A percentile compares a stretch with the other conserved stretches of the same genome.
These are phyloP conservation scores for Cytospora mali DNA, from an alignment of 2,329 filamentous ascomycete genomes.

Conservation along the genomic window DNA sequence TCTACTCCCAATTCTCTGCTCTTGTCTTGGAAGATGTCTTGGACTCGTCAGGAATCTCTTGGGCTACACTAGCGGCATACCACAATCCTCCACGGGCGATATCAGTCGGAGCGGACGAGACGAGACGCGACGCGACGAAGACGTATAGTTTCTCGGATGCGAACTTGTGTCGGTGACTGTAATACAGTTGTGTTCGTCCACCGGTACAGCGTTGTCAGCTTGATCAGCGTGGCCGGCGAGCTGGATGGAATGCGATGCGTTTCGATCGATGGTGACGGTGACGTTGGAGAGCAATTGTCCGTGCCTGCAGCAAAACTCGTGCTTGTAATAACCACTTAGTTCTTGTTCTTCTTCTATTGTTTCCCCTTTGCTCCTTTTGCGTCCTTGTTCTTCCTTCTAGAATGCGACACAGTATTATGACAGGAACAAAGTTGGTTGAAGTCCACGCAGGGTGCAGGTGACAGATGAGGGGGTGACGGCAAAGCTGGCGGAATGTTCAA, in stretches of 20 bases:
- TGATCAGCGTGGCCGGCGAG: background rate
- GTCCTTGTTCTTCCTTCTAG: slow-evolving; percentile 4
- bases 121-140: slow-evolving; percentile 12
- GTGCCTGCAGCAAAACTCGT: slow-evolving; percentile 18
- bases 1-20: background rate
- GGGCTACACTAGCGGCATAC: slow-evolving; percentile 20
- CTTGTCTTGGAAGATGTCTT: slow-evolving; percentile 21
- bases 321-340: slow-evolving; percentile 9
- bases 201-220: background rate
- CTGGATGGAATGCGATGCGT: slow-evolving; percentile 1
- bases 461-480: background rate
- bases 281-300: slow-evolving; percentile 3
- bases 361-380: slow-evolving; percentile 7
- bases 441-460: background rate
- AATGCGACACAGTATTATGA: slow-evolving; percentile 18
- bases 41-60: slow-evolving; percentile 18
- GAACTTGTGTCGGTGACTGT: background rate
- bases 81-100: slow-evolving; percentile 10
- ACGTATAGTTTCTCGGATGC: slow-evolving; percentile 8
- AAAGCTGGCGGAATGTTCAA: background rate
- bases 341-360: background rate
- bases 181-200: background rate
- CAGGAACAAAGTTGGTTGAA: slow-evolving; percentile 2
- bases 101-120: no score
- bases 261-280: slow-evolving; percentile 13